A percentile compares a stretch with the other conserved stretches of the same genome.
Conservation (phyloP, 495 filamentous ascomycete species). For the Hypoxylon fuscum region DNA sequence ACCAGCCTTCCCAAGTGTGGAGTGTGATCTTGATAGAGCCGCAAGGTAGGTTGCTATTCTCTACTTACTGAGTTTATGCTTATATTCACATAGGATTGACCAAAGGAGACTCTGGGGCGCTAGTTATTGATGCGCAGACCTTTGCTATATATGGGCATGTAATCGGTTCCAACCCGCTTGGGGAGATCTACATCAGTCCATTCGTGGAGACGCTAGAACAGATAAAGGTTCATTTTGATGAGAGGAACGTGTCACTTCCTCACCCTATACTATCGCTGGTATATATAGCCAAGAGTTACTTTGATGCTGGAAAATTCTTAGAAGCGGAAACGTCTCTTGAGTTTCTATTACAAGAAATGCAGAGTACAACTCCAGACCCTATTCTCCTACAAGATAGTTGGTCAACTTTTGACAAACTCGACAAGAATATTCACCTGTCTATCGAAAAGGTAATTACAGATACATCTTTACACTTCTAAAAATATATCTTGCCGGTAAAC, state of each 20-base stretch:
- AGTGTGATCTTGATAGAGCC: neutral
- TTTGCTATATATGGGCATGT: conserved; percentile 39
- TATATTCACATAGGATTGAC: neutral
- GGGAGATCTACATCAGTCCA: conserved; percentile 34
- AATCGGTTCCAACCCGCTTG: conserved; percentile 38
- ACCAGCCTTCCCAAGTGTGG: neutral
- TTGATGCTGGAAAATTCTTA: too few relatives aligned
- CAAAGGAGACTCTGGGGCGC: conserved; percentile 37
- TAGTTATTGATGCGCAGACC: conserved; percentile 31
- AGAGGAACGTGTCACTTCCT: neutral
- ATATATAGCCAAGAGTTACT: too few relatives aligned
- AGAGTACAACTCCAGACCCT: too few relatives aligned
- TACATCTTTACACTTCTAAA: too few relatives aligned
- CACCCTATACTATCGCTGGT: neutral
- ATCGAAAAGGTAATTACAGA: too few relatives aligned
- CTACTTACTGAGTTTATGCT: neutral
- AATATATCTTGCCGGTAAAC: too few relatives aligned
- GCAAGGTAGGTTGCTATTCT: neutral
- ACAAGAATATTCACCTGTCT: too few relatives aligned
- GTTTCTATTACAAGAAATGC: too few relatives aligned
- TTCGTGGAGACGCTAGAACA: neutral
- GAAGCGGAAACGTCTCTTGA: too few relatives aligned
- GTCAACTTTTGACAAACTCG: too few relatives aligned
- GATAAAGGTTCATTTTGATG: neutral
- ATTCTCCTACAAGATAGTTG: too few relatives aligned